These are phyloP conservation scores for Radiomyces spectabilis DNA, from an alignment of 192 early-diverging fungal genomes.

Conservation along the genomic window DNA sequence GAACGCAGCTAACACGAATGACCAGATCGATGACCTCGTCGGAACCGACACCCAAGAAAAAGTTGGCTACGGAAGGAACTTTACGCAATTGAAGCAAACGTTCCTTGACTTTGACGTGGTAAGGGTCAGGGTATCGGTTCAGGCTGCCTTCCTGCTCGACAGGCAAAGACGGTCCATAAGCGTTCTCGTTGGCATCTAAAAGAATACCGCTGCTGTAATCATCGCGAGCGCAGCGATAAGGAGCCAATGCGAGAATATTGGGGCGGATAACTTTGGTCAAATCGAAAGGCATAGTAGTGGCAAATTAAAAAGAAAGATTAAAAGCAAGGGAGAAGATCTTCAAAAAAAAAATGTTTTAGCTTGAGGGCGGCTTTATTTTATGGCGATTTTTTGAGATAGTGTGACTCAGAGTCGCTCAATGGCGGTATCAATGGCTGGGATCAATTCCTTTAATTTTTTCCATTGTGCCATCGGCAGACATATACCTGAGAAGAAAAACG, in stretches of 20 bases:
- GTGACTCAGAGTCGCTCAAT: background rate
- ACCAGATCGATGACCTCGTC: slow-evolving; percentile 95
- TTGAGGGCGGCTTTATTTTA: background rate
- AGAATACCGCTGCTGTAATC: slow-evolving; percentile 92
- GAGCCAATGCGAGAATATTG: slow-evolving; percentile 73
- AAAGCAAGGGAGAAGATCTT: background rate
- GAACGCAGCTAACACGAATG: slow-evolving; percentile 82
- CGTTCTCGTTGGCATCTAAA: slow-evolving; percentile 99
- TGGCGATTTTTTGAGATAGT: too few relatives aligned
- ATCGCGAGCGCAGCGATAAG: slow-evolving; percentile 98
- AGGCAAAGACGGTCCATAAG: slow-evolving; percentile 60
- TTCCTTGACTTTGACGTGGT: slow-evolving; percentile 79
- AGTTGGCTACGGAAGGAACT: slow-evolving; percentile 55
- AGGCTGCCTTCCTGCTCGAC: slow-evolving; percentile 43
- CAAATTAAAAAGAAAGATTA: slow-evolving; percentile 2
- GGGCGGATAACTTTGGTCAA: slow-evolving; percentile 65
- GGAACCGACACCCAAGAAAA: slow-evolving; percentile 95
- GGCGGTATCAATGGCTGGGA: slow-evolving; percentile 13
- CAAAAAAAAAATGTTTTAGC: background rate
- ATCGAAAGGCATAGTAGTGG: slow-evolving; percentile 38
- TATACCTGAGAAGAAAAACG: slow-evolving; percentile 1
- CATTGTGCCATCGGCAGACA: slow-evolving; percentile 15
- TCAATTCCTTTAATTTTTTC: slow-evolving; percentile 4
- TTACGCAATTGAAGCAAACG: slow-evolving; percentile 62
- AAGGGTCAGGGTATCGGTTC: slow-evolving; percentile 95